Evolutionary conservation across 495 filamentous ascomycete genomes (phyloP).

Genomic region (Aspergillus coremiiformis): DNA sequence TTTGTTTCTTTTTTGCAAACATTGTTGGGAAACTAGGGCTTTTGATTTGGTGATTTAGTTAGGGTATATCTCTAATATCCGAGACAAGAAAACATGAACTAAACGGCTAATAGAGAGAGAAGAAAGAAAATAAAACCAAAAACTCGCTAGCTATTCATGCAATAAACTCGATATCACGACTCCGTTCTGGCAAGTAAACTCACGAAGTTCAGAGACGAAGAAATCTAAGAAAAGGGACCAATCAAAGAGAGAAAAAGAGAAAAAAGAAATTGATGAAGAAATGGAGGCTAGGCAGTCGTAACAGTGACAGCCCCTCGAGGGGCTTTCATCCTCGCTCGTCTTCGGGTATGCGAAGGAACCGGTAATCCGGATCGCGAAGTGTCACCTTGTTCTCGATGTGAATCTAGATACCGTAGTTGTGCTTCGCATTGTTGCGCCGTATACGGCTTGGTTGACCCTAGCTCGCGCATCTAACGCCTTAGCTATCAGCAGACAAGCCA

Average conservation of each 20-base stretch:
- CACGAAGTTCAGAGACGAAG: neutral
- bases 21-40: neutral
- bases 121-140: neutral
- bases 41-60: neutral
- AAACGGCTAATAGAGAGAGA: neutral
- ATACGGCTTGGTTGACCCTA: constrained; percentile 28
- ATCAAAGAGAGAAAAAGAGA: constrained; percentile 1
- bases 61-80: neutral
- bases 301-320: neutral
- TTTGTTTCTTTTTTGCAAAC: no score
- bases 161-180: neutral
- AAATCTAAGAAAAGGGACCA: neutral
- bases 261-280: neutral
- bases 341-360: constrained; percentile 21
- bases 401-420: constrained; percentile 28
- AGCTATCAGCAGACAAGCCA: neutral
- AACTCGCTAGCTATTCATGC: neutral
- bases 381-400: constrained; percentile 13
- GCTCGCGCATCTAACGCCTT: constrained; percentile 29
- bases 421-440: constrained; percentile 32
- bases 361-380: constrained; percentile 20
- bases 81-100: no score
- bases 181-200: neutral
- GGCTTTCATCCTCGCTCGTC: constrained; percentile 5
- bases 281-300: neutral